phyloP scores from a whole-genome alignment of 768 basidiomycete species.

The Amanita molliuscula region DNA sequence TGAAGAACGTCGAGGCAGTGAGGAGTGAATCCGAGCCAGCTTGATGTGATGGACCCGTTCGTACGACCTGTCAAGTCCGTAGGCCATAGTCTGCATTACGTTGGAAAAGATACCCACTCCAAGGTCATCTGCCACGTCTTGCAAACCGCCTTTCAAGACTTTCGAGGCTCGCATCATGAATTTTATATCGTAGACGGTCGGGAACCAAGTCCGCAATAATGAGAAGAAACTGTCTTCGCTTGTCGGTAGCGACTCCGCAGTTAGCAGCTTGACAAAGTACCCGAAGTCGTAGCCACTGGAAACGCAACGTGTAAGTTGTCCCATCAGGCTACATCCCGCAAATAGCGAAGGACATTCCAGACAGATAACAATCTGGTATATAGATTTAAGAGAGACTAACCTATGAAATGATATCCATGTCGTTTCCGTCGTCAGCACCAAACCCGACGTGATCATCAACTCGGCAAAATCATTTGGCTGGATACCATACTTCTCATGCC shows the following conservation, averaged over 20 bases:
- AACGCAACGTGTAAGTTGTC: constrained; percentile 1
- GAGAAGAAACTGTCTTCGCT: constrained; percentile 89
- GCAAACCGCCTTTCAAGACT: constrained; percentile 78
- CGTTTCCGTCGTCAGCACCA: constrained; percentile 81
- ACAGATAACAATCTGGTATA: background rate
- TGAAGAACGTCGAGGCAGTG: constrained; percentile 92
- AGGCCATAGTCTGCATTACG: constrained; percentile 5
- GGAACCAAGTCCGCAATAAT: constrained; percentile 85
- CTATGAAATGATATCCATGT: constrained; percentile 98
- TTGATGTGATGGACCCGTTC: constrained; percentile 88
- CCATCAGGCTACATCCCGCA: background rate
- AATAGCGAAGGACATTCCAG: no score
- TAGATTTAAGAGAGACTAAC: constrained; percentile 33
- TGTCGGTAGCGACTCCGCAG: constrained; percentile 75
- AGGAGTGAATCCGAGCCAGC: constrained; percentile 96
- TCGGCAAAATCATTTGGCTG: constrained; percentile 92
- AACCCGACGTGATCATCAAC: constrained; percentile 90
- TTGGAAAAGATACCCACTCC: constrained; percentile 39
- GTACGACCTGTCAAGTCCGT: constrained; percentile 51
- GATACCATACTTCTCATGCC: constrained; percentile 90
- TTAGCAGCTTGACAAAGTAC: constrained; percentile 91
- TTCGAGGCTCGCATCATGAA: constrained; percentile 88
- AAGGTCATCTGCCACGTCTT: constrained; percentile 93
- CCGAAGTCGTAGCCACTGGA: constrained; percentile 96
- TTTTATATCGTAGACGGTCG: constrained; percentile 95